Base-by-base conservation (phyloP, 2,329 filamentous ascomycete genomes). In the Blumeriella jaapii region DNA sequence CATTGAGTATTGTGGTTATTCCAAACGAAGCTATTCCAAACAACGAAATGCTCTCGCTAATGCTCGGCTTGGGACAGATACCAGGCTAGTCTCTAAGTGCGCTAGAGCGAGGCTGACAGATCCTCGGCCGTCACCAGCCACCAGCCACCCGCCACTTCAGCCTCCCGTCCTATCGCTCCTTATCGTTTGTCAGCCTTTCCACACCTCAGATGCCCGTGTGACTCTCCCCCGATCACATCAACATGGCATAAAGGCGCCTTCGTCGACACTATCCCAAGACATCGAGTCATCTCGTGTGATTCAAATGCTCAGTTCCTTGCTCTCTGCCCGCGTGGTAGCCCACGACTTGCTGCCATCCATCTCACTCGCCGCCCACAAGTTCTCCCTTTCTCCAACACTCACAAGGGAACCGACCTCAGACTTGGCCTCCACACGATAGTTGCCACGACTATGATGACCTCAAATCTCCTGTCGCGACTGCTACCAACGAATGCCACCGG, bases 391-490 rank as follows among this genome's bases (percentile, higher is more conserved):
- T 14, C n/a, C n/a, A n/a, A n/a, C n/a, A n/a, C n/a, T n/a, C n/a
- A n/a, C n/a, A n/a, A n/a, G n/a, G n/a, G 9, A 31, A 24, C 17
- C 17, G 6, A 33, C 23, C 20, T 24, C 5, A 13, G 11, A 14
- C n/a, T 10, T 9, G 25, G 18, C 23, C n/a, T 32, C 8, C 22
- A 31, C 19, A 14, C 15, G n/a, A 8, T 14, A n/a, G 25, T 29
- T 14, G 14, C 28, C 36, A 13, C 14, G 33, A 47, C 13, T 14
- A 57, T 53, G 45, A 56, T 56, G 53, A 41, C 47, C 12, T 56
- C 55, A 12, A 55, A 56, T 20, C 35, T 57, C 9, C 36, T 58
- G 24, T 57, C 55, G 10, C 50, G 54, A 25, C 35, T 56, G 11
- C 41, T 57, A 26, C 53, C 55, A 9, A 35, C 49, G 19, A 57